phyloP scores from a whole-genome alignment of 768 basidiomycete species.

The Serpula lacrymans region DNA sequence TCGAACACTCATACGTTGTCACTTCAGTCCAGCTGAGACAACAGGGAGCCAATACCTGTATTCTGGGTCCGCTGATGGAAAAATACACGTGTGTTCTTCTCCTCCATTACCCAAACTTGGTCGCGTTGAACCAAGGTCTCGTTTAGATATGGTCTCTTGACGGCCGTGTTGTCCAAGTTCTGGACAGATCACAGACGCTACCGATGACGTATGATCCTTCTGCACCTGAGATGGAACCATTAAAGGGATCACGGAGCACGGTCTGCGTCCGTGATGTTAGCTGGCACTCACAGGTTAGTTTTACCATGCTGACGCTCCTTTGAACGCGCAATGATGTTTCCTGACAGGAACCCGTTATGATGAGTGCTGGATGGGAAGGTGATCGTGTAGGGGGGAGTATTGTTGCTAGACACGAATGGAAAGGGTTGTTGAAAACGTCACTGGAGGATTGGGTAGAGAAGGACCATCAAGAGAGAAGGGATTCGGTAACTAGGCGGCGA shows the following conservation, averaged over 20 bases:
- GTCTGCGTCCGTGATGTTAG: slow-evolving; percentile 89
- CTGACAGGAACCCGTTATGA: slow-evolving; percentile 80
- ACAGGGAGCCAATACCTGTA: slow-evolving; percentile 94
- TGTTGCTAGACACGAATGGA: slow-evolving; percentile 95
- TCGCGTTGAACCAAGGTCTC: slow-evolving; percentile 1
- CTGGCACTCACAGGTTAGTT: slow-evolving; percentile 79
- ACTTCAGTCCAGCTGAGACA: slow-evolving; percentile 91
- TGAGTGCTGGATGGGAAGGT: slow-evolving; percentile 89
- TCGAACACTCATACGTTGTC: slow-evolving; percentile 90
- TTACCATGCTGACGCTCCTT: neutral
- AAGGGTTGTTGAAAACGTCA: slow-evolving; percentile 75
- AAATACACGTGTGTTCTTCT: slow-evolving; percentile 62
- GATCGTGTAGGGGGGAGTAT: slow-evolving; percentile 57
- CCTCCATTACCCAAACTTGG: slow-evolving; percentile 3
- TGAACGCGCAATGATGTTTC: slow-evolving; percentile 1
- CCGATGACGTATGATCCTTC: slow-evolving; percentile 76
- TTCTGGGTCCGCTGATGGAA: slow-evolving; percentile 86
- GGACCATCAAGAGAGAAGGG: slow-evolving; percentile 29
- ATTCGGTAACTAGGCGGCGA: slow-evolving; percentile 17
- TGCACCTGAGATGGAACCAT: slow-evolving; percentile 44
- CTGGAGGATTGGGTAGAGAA: slow-evolving; percentile 79
- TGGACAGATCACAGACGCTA: slow-evolving; percentile 74
- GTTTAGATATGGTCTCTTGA: slow-evolving; percentile 92
- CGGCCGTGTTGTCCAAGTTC: slow-evolving; percentile 75
- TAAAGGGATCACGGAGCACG: slow-evolving; percentile 23